These are phyloP conservation scores for Acorus calamus DNA, from an alignment of 106 monocot genomes.

Conservation along the genomic window DNA sequence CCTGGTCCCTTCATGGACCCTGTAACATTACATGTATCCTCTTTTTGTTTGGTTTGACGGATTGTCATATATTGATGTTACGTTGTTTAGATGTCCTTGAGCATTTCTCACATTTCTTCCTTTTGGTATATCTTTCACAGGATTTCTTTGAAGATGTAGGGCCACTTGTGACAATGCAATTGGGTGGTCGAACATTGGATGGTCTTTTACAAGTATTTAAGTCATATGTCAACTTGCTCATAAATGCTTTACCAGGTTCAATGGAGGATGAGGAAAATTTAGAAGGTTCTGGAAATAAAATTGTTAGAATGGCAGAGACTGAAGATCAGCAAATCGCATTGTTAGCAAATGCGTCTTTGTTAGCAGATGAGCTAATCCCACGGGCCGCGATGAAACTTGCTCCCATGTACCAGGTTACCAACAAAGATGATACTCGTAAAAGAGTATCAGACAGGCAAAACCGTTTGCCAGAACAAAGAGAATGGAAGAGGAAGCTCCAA, in stretches of 20 bases:
- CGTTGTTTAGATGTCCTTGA: too few species aligned
- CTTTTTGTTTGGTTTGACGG: too few species aligned
- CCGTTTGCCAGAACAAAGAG: slow-evolving; percentile 66
- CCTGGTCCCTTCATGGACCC: too few species aligned
- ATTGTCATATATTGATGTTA: too few species aligned
- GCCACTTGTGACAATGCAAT: slow-evolving; percentile 77
- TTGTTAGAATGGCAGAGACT: slow-evolving; percentile 81
- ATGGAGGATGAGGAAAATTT: slow-evolving; percentile 72
- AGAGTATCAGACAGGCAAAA: slow-evolving; percentile 44
- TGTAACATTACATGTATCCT: too few species aligned
- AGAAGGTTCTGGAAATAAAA: slow-evolving; percentile 66
- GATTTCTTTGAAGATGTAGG: slow-evolving; percentile 95
- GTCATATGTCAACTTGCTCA: slow-evolving; percentile 68
- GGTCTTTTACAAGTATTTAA: slow-evolving; percentile 73
- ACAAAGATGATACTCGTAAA: slow-evolving; percentile 47
- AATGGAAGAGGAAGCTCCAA: slow-evolving; percentile 91
- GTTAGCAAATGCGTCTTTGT: slow-evolving; percentile 84
- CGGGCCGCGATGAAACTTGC: slow-evolving; percentile 76
- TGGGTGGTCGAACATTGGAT: slow-evolving; percentile 71
- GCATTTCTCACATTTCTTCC: background rate
- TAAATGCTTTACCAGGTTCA: slow-evolving; percentile 80
- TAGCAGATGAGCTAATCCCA: slow-evolving; percentile 86
- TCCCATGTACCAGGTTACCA: slow-evolving; percentile 33
- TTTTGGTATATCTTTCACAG: slow-evolving; percentile 26
- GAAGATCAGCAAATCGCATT: slow-evolving; percentile 83